These are phyloP conservation scores for Magnolia officinalis DNA, from an alignment of 164 flowering plant genomes.

Conservation along the genomic window DNA sequence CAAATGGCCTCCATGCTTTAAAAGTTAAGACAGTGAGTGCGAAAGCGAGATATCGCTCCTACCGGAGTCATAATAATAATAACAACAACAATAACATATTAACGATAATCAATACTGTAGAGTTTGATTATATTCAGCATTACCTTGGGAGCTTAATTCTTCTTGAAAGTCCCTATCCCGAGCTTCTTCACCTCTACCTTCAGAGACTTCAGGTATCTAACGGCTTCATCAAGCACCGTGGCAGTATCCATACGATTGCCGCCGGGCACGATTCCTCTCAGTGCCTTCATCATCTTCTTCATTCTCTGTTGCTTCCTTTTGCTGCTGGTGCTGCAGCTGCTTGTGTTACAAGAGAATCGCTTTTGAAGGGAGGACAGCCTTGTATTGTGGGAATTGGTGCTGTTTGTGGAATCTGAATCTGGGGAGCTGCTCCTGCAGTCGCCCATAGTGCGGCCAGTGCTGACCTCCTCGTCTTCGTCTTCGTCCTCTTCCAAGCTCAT, in stretches of 20 bases:
- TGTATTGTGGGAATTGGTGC: conserved; percentile 28
- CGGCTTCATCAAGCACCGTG: conserved; percentile 74
- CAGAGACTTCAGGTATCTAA: conserved; percentile 72
- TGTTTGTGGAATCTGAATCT: conserved; percentile 48
- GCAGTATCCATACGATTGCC: conserved; percentile 58
- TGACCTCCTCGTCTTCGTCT: conserved; percentile 68
- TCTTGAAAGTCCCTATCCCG: conserved; percentile 23
- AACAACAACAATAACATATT: too few species aligned
- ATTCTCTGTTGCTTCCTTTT: conserved; percentile 44
- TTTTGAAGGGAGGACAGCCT: conserved; percentile 24
- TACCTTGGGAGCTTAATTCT: background rate
- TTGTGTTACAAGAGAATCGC: conserved; percentile 23
- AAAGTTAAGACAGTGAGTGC: background rate
- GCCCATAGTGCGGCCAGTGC: conserved; percentile 59
- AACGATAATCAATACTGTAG: background rate
- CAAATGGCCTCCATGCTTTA: background rate
- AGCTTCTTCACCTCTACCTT: conserved; percentile 64
- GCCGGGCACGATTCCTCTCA: conserved; percentile 71
- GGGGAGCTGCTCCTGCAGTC: conserved; percentile 39
- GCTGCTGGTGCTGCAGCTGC: conserved; percentile 20
- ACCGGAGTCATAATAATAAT: background rate
- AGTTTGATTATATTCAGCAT: background rate
- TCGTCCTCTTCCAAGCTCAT: conserved; percentile 50
- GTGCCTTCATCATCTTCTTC: conserved; percentile 60
- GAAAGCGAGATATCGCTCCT: background rate